Evolutionary conservation across 192 early-diverging fungal species (phyloP), one percentile per base, ranked within the genome.

Genomic region (Obelidium mucronatum): DNA sequence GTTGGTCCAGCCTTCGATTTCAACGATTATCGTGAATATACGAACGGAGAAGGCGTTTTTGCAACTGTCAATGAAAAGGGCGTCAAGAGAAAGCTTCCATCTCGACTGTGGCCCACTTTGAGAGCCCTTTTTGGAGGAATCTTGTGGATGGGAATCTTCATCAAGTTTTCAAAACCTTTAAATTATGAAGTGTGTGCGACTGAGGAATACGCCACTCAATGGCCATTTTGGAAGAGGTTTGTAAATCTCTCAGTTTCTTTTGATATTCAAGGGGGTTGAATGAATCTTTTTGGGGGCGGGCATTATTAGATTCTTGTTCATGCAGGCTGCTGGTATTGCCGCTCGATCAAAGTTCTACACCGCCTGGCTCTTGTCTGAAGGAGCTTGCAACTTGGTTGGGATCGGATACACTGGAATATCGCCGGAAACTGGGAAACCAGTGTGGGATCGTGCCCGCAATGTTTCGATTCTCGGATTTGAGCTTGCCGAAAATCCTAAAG

Each of bases 341-440:
- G 86, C 90, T 1, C 88, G 95, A 24, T 80, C 89, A 33, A 94
- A 94, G 67, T 99, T 92, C 85, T 99, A 99, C 79, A 83, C 87
- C 0, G 94, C 92, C n/a, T 99, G 95, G 94, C 90, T 93, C 65
- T 81, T 98, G 73, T 86, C 94, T 48, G 94, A 98, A 82, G 93
- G 92, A 4, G 90, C 92, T 0, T 96, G 95, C 70, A 86, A 91
- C 3, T 67, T 98, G 37, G 84, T 90, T 36, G 95, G 96, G 13
- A 86, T 98, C 60, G 94, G 94, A 2, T 97, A 91, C 75, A 90
- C 90, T 75, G 95, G 95, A 24, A 76, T 79, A 60, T 58, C 55
- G 6, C 82, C 89, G 30, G 67, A 82, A 36, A 73, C 85, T 3
- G 92, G 91, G 17, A 75, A 82, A 31, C 72, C 81, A 5, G 60